Conservation (phyloP, 495 filamentous ascomycete species). For the Talaromyces trachyspermus region DNA sequence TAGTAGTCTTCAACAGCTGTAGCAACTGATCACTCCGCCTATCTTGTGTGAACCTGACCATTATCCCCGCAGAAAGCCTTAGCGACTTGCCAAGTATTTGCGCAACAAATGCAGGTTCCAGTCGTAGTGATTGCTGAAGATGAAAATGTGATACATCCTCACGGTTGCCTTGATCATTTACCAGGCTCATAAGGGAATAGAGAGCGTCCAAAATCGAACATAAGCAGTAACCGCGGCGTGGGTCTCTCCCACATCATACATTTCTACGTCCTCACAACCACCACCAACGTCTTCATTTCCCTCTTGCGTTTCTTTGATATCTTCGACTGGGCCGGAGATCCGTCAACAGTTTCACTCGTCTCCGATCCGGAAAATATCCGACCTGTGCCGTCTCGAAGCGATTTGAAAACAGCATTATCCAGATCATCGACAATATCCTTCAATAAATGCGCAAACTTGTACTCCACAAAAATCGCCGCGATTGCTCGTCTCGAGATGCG, state of each 20-base stretch:
- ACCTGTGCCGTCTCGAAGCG: slow-evolving; percentile 20
- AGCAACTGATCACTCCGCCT: slow-evolving; percentile 34
- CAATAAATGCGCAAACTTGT: slow-evolving; percentile 42
- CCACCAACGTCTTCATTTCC: slow-evolving; percentile 31
- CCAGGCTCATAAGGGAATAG: slow-evolving; percentile 25
- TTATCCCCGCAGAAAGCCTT: slow-evolving; percentile 28
- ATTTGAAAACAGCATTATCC: slow-evolving; percentile 28
- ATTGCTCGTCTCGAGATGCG: slow-evolving; percentile 36
- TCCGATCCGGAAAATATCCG: slow-evolving; percentile 25
- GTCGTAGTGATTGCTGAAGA: slow-evolving; percentile 43
- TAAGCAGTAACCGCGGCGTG: slow-evolving; percentile 17
- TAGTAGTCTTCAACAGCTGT: slow-evolving; percentile 32
- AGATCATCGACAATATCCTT: slow-evolving; percentile 32
- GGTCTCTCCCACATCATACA: slow-evolving; percentile 18
- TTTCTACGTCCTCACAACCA: slow-evolving; percentile 11
- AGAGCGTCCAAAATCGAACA: slow-evolving; percentile 30
- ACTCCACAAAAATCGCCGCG: slow-evolving; percentile 42
- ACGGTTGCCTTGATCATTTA: slow-evolving; percentile 16
- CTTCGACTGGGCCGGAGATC: slow-evolving; percentile 13
- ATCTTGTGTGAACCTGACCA: slow-evolving; percentile 25
- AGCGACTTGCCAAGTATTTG: slow-evolving; percentile 35
- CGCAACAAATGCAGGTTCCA: slow-evolving; percentile 40
- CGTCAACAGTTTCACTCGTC: slow-evolving; percentile 32
- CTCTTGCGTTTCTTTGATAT: slow-evolving; percentile 8
- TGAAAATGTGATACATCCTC: slow-evolving; percentile 42